Evolutionary conservation across 345 rosid species (phyloP).

Genomic region (Lepidium didymum): DNA sequence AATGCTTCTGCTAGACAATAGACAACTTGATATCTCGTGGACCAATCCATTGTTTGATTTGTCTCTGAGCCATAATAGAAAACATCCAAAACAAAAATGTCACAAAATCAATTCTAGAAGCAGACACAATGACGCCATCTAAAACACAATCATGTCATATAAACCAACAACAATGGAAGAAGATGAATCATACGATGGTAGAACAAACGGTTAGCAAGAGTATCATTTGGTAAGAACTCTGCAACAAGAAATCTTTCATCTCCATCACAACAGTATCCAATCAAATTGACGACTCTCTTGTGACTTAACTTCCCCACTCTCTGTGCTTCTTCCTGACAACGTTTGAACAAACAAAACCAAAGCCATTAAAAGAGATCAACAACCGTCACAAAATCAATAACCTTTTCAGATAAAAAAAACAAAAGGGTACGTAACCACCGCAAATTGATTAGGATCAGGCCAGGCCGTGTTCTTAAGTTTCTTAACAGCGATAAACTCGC

Average conservation of each 20-base stretch:
- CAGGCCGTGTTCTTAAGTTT: constrained; percentile 49
- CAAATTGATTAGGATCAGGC: constrained; percentile 59
- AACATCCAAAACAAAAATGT: not conserved
- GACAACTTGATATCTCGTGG: constrained; percentile 70
- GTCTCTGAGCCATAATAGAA: constrained; percentile 47
- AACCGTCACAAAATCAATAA: not conserved
- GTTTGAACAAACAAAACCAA: not conserved
- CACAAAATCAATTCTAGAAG: not conserved
- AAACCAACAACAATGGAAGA: not conserved
- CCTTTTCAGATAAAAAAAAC: not conserved
- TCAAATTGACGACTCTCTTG: constrained; percentile 65
- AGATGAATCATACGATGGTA: constrained; percentile 45
- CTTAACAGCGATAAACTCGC: constrained; percentile 54
- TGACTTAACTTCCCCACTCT: constrained; percentile 73
- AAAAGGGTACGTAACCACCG: constrained; percentile 29
- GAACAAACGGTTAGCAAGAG: constrained; percentile 75
- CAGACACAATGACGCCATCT: not conserved
- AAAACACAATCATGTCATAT: not conserved
- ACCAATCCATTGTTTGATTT: constrained; percentile 74
- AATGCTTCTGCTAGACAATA: constrained; percentile 68
- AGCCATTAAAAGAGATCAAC: not conserved
- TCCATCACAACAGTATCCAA: constrained; percentile 88
- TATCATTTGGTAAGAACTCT: constrained; percentile 76
- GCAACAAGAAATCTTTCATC: constrained; percentile 85
- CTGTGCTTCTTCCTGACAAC: constrained; percentile 64